A percentile compares a stretch with the other conserved stretches of the same genome.
phyloP scores from a whole-genome alignment of 129 eudicot species.

The Arctium lappa region DNA sequence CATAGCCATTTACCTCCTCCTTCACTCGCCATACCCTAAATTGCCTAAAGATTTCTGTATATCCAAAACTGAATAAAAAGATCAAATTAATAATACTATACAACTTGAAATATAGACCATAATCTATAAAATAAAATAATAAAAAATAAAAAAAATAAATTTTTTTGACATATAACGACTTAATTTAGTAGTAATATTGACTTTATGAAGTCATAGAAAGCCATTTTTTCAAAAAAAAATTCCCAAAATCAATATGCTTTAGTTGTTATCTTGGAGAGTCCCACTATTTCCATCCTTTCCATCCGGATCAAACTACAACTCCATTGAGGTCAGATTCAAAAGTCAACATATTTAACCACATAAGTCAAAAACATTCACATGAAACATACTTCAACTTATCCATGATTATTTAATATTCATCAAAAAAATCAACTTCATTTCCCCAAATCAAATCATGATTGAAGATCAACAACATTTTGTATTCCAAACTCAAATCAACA shows the following conservation, averaged over 20 bases:
- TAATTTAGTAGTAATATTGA: conserved; percentile 5
- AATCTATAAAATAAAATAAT: too few species aligned
- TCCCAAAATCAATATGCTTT: background rate
- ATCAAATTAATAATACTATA: background rate
- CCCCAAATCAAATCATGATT: background rate
- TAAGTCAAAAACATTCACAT: conserved; percentile 10
- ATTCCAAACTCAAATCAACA: background rate
- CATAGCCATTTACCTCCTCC: conserved; percentile 31
- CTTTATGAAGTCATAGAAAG: background rate
- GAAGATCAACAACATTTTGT: background rate
- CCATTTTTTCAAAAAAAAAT: background rate
- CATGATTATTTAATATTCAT: background rate
- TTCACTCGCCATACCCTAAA: conserved; percentile 43
- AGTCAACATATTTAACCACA: background rate
- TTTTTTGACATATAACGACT: conserved; percentile 14
- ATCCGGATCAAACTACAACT: conserved; percentile 5
- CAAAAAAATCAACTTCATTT: background rate
- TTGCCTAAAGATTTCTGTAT: background rate
- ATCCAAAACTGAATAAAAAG: background rate
- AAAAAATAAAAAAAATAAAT: too few species aligned
- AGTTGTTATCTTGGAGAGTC: background rate
- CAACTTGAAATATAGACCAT: background rate
- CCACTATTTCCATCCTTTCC: too few species aligned
- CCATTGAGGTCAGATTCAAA: background rate
- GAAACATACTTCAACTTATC: background rate